Evolutionary conservation across 306 rosid species (phyloP).

Genomic region (Cucumis cinereus): DNA sequence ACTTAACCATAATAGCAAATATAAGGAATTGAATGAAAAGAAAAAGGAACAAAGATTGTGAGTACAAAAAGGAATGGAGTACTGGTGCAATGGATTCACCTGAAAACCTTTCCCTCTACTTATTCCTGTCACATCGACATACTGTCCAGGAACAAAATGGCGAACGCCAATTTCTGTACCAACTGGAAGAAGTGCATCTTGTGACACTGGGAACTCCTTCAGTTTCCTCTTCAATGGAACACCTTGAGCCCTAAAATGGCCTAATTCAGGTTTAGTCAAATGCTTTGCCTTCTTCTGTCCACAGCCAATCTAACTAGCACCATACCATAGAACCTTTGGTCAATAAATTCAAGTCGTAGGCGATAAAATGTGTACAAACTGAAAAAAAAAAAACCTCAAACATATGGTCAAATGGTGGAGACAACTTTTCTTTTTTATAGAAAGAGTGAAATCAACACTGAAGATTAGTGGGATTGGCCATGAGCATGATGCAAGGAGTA

Average conservation of each 20-base stretch:
- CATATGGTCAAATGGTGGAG: background rate
- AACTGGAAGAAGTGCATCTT: constrained; percentile 90
- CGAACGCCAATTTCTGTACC: constrained; percentile 77
- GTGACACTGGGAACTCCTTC: constrained; percentile 82
- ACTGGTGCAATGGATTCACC: constrained; percentile 30
- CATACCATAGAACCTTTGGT: constrained; percentile 27
- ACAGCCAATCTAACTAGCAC: constrained; percentile 94
- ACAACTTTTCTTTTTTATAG: background rate
- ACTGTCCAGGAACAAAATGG: constrained; percentile 96
- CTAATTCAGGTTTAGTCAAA: constrained; percentile 84
- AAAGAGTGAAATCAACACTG: background rate
- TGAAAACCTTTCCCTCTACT: constrained; percentile 92
- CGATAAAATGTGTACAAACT: background rate
- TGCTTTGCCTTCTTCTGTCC: constrained; percentile 97
- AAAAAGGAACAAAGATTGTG: background rate
- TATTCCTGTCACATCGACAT: constrained; percentile 75
- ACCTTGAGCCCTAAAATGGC: constrained; percentile 96
- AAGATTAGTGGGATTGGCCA: background rate
- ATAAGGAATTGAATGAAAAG: background rate
- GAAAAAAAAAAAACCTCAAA: background rate
- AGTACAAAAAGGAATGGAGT: background rate
- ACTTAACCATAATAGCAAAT: background rate
- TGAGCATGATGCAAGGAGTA: background rate
- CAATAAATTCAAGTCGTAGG: constrained; percentile 6
- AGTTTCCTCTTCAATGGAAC: constrained; percentile 87